Conservation (phyloP, 169 alveolate genomes). For the Haemoproteus tartakovskyi region DNA sequence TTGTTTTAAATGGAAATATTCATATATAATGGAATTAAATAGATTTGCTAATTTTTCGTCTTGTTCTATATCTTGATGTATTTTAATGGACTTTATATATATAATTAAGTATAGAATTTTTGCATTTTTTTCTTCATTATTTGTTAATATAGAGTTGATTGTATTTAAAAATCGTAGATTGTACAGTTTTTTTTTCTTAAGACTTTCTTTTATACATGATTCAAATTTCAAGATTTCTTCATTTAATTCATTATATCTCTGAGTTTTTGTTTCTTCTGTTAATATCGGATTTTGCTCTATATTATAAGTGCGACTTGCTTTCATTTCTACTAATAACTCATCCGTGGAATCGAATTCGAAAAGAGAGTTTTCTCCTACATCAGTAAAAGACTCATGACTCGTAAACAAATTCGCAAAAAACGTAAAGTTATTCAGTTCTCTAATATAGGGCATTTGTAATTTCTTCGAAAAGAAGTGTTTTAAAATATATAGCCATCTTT, state of each 20-base stretch:
- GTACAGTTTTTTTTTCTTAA: slow-evolving; percentile 16
- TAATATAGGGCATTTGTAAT: slow-evolving; percentile 14
- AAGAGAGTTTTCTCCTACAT: neutral
- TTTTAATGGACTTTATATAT: slow-evolving; percentile 47
- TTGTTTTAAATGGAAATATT: slow-evolving; percentile 50
- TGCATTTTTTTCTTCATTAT: slow-evolving; percentile 20
- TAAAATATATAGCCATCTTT: slow-evolving; percentile 59
- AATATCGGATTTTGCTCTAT: neutral
- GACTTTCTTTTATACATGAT: slow-evolving; percentile 6
- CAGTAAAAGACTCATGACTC: neutral
- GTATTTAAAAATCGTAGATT: slow-evolving; percentile 13
- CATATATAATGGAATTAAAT: slow-evolving; percentile 41
- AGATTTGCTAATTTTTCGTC: slow-evolving; percentile 12
- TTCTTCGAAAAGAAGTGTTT: slow-evolving; percentile 47
- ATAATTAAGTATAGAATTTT: slow-evolving; percentile 29
- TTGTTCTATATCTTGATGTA: slow-evolving; percentile 52
- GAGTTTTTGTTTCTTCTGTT: neutral
- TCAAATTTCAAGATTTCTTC: neutral
- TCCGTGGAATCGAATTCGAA: slow-evolving; percentile 10
- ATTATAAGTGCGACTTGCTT: slow-evolving; percentile 2
- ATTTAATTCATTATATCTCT: neutral
- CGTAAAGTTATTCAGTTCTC: slow-evolving; percentile 8
- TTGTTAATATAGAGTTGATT: slow-evolving; percentile 18
- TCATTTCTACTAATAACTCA: slow-evolving; percentile 18
- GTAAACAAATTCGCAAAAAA: slow-evolving; percentile 33